A percentile compares a stretch with the other conserved stretches of the same genome.
Conservation (phyloP, 495 filamentous ascomycete genomes). For the Penicillium nucicola region DNA sequence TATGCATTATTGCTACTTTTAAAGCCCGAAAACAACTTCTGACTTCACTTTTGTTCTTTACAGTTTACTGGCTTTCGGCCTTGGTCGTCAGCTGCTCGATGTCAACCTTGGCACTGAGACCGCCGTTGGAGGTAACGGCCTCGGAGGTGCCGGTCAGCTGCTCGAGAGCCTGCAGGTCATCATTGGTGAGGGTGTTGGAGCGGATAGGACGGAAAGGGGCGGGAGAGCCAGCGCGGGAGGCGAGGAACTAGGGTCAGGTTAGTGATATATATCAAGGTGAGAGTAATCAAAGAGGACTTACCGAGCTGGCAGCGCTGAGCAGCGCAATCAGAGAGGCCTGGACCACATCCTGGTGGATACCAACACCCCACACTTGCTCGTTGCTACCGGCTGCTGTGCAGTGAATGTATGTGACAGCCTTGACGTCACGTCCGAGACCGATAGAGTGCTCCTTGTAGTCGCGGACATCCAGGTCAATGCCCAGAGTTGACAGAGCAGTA, state of each 20-base stretch:
- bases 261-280: neutral
- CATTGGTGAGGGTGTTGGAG: slow-evolving; percentile 43
- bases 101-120: slow-evolving; percentile 28
- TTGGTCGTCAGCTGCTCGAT: slow-evolving; percentile 34
- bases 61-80: slow-evolving; percentile 30
- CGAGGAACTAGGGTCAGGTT: slow-evolving; percentile 38
- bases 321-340: slow-evolving; percentile 89
- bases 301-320: slow-evolving; percentile 82
- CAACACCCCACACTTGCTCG: slow-evolving; percentile 86
- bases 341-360: slow-evolving; percentile 91
- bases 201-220: slow-evolving; percentile 48
- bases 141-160: slow-evolving; percentile 26
- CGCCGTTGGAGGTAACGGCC: slow-evolving; percentile 16
- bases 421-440: slow-evolving; percentile 72
- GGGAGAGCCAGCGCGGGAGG: slow-evolving; percentile 42
- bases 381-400: slow-evolving; percentile 69
- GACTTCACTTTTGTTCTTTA: slow-evolving; percentile 1
- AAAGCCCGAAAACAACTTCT: slow-evolving; percentile 5
- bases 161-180: slow-evolving; percentile 45
- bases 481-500: slow-evolving; percentile 74
- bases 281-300: slow-evolving; percentile 47
- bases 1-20: slow-evolving; percentile 22
- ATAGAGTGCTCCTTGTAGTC: slow-evolving; percentile 98
- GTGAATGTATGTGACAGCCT: slow-evolving; percentile 93
- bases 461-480: slow-evolving; percentile 84